Evolutionary conservation across 805 yeast genomes (phyloP).

Genomic region (Candida oleophila): DNA sequence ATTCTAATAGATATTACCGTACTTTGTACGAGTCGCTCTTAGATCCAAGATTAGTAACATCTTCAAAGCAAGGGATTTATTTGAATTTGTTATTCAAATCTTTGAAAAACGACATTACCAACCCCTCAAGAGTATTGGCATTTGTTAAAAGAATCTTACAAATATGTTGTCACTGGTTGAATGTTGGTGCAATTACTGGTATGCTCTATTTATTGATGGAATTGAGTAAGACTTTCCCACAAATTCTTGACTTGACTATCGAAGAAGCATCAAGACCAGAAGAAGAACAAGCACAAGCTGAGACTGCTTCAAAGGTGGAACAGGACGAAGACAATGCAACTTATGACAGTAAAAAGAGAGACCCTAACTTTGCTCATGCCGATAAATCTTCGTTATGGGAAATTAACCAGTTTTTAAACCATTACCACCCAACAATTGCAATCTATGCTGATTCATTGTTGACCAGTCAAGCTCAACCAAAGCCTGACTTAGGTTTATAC

Average conservation of each 20-base stretch:
- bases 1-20: conserved; percentile 71
- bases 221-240: conserved; percentile 62
- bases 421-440: conserved; percentile 90
- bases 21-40: conserved; percentile 87
- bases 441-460: conserved; percentile 71
- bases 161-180: conserved; percentile 80
- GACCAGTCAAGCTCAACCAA: conserved; percentile 48
- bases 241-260: conserved; percentile 60
- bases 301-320: conserved; percentile 10
- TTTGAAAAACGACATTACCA: conserved; percentile 60
- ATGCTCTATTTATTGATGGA: conserved; percentile 73
- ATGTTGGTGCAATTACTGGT: conserved; percentile 85
- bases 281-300: conserved; percentile 23
- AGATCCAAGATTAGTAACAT: conserved; percentile 77
- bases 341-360: conserved; percentile 88
- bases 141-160: conserved; percentile 90
- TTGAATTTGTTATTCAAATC: conserved; percentile 84
- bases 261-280: conserved; percentile 49
- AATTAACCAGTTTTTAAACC: conserved; percentile 64
- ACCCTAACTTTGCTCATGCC: conserved; percentile 91
- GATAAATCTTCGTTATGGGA: conserved; percentile 86
- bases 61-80: conserved; percentile 92
- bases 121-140: conserved; percentile 70
- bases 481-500: conserved; percentile 90
- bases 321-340: conserved; percentile 13